These are phyloP conservation scores for Stenocarpella maydis DNA, from an alignment of 2,329 filamentous ascomycete genomes.

Conservation along the genomic window DNA sequence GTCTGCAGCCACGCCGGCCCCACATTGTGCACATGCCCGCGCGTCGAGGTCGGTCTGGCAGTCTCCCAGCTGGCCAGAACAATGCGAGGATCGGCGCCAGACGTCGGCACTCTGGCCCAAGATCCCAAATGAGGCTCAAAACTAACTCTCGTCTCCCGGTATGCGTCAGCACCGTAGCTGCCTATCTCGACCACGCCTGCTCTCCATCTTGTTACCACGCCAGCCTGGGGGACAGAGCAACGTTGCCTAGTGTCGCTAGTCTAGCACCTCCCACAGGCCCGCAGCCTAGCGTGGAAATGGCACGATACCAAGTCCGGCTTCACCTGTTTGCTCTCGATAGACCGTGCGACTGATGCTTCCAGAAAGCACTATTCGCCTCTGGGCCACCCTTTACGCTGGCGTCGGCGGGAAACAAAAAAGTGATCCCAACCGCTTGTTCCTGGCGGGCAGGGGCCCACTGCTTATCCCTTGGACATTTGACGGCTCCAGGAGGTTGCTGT, in stretches of 20 bases:
- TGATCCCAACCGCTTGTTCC: conserved; percentile 1
- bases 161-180: neutral
- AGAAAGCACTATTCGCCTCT: conserved; percentile 7
- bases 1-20: conserved; percentile 10
- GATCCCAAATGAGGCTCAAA: conserved; percentile 23
- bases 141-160: neutral
- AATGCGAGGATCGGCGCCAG: conserved; percentile 15
- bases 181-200: neutral
- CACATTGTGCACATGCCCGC: neutral
- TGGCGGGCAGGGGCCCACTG: neutral
- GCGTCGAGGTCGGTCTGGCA: neutral
- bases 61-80: neutral
- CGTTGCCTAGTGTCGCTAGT: neutral
- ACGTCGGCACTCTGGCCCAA: conserved; percentile 9
- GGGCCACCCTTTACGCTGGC: conserved; percentile 8
- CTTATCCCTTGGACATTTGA: conserved; percentile 11
- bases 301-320: neutral
- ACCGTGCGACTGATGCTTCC: neutral
- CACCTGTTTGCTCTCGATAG: neutral
- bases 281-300: neutral
- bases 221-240: neutral
- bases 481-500: neutral
- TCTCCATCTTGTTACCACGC: too few relatives aligned
- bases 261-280: neutral
- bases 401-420: conserved; percentile 12